These are phyloP conservation scores for Peronospora belbahrii DNA, from an alignment of 352 stramenopile species.

Conservation along the genomic window DNA sequence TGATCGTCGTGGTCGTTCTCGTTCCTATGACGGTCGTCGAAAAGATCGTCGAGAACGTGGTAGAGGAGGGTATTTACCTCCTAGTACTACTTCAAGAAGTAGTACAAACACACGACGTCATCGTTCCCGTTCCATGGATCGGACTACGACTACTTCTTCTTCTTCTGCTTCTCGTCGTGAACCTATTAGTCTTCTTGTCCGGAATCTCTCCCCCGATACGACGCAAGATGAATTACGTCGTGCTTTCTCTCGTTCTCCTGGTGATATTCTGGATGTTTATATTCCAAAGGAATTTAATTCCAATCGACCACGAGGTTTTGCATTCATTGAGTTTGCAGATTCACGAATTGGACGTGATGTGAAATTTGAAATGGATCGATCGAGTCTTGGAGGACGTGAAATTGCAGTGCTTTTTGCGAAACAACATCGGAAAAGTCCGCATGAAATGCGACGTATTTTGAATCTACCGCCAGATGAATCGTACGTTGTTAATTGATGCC, in stretches of 20 bases:
- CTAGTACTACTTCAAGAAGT: too few species aligned
- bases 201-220: conserved; percentile 32
- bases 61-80: too few species aligned
- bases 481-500: conserved; percentile 5
- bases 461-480: conserved; percentile 15
- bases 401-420: conserved; percentile 75
- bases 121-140: too few species aligned
- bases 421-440: conserved; percentile 66
- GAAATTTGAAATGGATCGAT: conserved; percentile 71
- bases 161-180: conserved; percentile 7
- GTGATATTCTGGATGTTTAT: conserved; percentile 61
- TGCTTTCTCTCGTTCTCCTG: conserved; percentile 38
- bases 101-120: too few species aligned
- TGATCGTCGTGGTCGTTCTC: conserved; percentile 24
- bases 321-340: conserved; percentile 74
- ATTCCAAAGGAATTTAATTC: conserved; percentile 51
- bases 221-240: conserved; percentile 36
- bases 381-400: conserved; percentile 53
- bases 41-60: too few species aligned
- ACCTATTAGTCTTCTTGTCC: conserved; percentile 45
- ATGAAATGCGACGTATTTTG: conserved; percentile 54
- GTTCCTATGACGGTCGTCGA: too few species aligned
- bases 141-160: too few species aligned
- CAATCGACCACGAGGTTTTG: conserved; percentile 67
- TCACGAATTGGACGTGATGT: conserved; percentile 51